Evolutionary conservation across 495 filamentous ascomycete species (phyloP).

Genomic region (Pyrenopolyporus hunteri): DNA sequence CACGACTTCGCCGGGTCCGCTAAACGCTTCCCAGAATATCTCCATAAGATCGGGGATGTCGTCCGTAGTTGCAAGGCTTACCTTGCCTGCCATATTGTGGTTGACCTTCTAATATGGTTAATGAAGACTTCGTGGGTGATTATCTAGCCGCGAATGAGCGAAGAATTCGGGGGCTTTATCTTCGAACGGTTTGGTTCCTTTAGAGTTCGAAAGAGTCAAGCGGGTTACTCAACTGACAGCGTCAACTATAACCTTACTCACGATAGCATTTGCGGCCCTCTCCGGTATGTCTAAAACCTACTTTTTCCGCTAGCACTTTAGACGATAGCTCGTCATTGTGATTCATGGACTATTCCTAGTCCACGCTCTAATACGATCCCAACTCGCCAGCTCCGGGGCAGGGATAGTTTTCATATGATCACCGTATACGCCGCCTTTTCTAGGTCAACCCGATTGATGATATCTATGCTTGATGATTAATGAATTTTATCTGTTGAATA

Average conservation of each 20-base stretch:
- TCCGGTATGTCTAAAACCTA: constrained; percentile 18
- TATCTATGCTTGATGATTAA: not conserved
- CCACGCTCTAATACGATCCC: not conserved
- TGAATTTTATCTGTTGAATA: constrained; percentile 20
- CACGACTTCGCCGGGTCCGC: constrained; percentile 33
- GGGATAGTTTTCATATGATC: constrained; percentile 13
- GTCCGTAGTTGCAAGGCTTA: constrained; percentile 41
- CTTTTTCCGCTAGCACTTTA: constrained; percentile 8
- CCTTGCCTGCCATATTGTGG: constrained; percentile 44
- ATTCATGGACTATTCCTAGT: constrained; percentile 1
- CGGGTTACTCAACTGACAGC: constrained; percentile 17
- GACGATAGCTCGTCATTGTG: constrained; percentile 29
- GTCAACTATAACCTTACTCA: constrained; percentile 29
- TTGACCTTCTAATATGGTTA: not conserved
- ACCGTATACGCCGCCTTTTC: not conserved
- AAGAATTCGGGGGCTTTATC: constrained; percentile 3
- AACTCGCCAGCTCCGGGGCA: constrained; percentile 16
- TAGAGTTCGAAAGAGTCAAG: constrained; percentile 7
- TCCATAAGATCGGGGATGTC: constrained; percentile 39
- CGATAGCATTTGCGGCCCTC: constrained; percentile 23
- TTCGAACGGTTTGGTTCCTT: not conserved
- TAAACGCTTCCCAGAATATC: constrained; percentile 43
- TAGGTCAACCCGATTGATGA: constrained; percentile 1
- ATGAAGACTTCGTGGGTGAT: not conserved
- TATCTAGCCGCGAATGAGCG: not conserved